Evolutionary conservation across 163 green algal genomes (phyloP).

Genomic region (Volvox carteri): DNA sequence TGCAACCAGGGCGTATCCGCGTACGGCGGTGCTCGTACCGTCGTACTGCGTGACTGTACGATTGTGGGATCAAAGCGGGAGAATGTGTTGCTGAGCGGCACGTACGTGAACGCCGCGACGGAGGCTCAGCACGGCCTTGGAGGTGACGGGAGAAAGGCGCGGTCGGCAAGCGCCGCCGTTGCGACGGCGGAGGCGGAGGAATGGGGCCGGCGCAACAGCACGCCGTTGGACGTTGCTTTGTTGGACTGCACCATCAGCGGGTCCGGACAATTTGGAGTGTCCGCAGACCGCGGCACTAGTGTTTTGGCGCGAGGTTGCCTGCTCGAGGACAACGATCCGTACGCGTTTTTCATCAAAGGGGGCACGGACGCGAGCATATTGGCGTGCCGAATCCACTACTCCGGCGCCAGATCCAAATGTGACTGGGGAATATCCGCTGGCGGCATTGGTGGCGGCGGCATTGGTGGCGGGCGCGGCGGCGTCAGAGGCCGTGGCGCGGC

Average conservation of each 20-base stretch:
- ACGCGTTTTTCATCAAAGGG: conserved; percentile 54
- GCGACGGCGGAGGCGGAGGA: conserved; percentile 35
- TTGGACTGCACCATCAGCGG: conserved; percentile 12
- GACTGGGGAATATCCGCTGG: background rate
- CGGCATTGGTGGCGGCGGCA: background rate
- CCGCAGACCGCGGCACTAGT: conserved; percentile 35
- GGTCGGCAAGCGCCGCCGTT: background rate
- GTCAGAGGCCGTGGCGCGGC: background rate
- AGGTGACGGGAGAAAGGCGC: no score
- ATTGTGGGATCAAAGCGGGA: conserved; percentile 18
- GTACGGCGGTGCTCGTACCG: conserved; percentile 50
- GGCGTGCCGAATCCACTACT: conserved; percentile 42
- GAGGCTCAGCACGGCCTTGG: background rate
- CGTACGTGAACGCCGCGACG: conserved; percentile 49
- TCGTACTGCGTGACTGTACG: conserved; percentile 32
- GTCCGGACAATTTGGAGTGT: conserved; percentile 52
- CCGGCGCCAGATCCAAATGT: conserved; percentile 22
- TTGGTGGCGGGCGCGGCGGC: background rate
- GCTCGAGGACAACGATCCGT: conserved; percentile 46
- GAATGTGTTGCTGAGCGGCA: conserved; percentile 37
- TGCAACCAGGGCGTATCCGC: conserved; percentile 52
- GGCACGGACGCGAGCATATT: conserved; percentile 12
- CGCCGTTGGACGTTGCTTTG: background rate
- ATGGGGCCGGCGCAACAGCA: conserved; percentile 17
- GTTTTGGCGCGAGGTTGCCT: conserved; percentile 23